Evolutionary conservation across 805 yeast species (phyloP).

Genomic region (Cephaloascus fragrans): DNA sequence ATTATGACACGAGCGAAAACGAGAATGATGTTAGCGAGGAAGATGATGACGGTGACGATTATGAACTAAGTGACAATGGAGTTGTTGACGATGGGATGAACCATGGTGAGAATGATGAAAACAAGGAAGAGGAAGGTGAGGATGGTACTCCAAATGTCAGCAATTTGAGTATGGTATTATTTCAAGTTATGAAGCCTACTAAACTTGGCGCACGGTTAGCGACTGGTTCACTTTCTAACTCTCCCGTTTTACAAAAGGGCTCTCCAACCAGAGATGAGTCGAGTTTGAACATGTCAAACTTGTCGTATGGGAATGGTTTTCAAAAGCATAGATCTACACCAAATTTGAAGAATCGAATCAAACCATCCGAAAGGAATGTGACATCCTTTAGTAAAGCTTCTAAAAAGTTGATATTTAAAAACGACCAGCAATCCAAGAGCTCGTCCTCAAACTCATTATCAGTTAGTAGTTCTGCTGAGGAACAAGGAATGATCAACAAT

Average conservation of each 20-base stretch:
- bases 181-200: conserved; percentile 24
- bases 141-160: conserved; percentile 2
- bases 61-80: background rate
- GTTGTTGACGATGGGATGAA: conserved; percentile 7
- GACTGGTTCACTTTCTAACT: background rate
- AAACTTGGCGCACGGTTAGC: conserved; percentile 31
- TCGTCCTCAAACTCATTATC: too few relatives aligned
- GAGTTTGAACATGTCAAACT: background rate
- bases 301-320: background rate
- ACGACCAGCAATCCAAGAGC: background rate
- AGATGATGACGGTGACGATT: background rate
- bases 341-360: background rate
- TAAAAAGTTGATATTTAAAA: background rate
- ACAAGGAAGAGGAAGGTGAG: conserved; percentile 3
- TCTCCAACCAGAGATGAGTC: background rate
- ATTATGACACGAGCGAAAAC: too few relatives aligned
- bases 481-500: too few relatives aligned
- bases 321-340: background rate
- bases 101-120: conserved; percentile 1
- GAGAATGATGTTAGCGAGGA: background rate
- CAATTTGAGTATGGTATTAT: conserved; percentile 4
- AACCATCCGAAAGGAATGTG: background rate
- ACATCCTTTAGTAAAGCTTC: background rate
- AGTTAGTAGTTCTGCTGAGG: too few relatives aligned
- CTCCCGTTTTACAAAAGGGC: background rate